Base-by-base conservation (phyloP, 1,284 basidiomycete species). In the Coriolopsis trogii region DNA sequence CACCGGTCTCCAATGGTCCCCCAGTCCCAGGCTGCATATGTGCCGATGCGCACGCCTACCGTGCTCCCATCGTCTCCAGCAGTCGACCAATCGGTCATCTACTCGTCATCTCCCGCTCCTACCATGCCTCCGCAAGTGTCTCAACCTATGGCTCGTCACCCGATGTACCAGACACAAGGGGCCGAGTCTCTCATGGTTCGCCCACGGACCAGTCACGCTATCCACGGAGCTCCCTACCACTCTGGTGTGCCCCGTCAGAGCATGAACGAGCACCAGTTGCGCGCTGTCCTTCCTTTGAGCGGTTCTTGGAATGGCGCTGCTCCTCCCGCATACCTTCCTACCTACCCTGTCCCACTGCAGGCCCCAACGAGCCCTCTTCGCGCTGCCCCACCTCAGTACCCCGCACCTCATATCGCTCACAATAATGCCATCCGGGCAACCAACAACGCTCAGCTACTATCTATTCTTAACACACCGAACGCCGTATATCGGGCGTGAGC, bases 141-240 rank as follows among this genome's bases (percentile, higher is more conserved):
- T 28, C 56, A 34, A 23, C 46, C 33, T 12, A 24, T 36, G 13
- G 53, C 41, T 29, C 41, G 18, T 10, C 45, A 39, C 31, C 38
- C 23, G 25, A 34, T 46, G 43, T 41, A 54, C 39, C 51, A 45
- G 21, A 39, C 39, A 54, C 58, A 41, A 38, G 49, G 44, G n/a
- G 43, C 51, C 33, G 80, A 81, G 64, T 72, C 77, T 0, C 80
- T 81, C 60, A 77, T 80, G 62, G 73, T 80, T 23, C 77, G 87
- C 45, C 78, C 87, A 12, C 76, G 74, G 51, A 87, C 85, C 5
- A 84, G 82, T 59, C 79, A 83, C 58, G 71, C 77, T 3, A 74
- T 76, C 57, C 79, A 78, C 59, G 74, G 72, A 6, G 61, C 69
- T 29, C 67, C 71, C 12, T 62, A 67, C 46, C 70, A 72, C 33